Base-by-base conservation (phyloP, 306 rosid species). In the Vigna mungo region DNA sequence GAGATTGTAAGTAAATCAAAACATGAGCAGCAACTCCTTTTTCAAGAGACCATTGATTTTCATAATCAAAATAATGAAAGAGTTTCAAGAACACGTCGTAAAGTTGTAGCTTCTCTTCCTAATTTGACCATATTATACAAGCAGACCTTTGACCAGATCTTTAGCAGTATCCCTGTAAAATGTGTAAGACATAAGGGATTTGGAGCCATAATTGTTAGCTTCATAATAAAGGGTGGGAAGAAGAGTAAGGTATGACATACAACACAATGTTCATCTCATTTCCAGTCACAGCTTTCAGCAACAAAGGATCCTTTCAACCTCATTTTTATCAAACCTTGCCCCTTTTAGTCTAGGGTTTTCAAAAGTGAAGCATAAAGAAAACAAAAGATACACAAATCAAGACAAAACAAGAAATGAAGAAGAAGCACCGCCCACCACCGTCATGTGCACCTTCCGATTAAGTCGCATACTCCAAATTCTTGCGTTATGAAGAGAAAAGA, bases 11-110 rank as follows among this genome's bases (percentile, higher is more conserved):
- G 86, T 90, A 89, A 82, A 76, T 75, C 85, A 95, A 88, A 78
- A 90, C 86, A 59, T 81, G 68, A 86, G 30, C 78, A 41, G 97
- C 97, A 18, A 89, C 87, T 73, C 91, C 92, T 53, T 89, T 90
- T 64, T 88, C 97, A 62, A 84, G 77, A 77, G 93, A 87, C 97
- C 97, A 95, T 53, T 92, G 89, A 72, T 90, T 87, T 80, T 86
- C 88, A 63, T 76, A 67, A 84, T 95, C 97, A 84, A 92, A 92
- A 82, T 82, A 72, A 81, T 89, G 93, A 74, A 95, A 89, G 89
- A 44, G 97, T 97, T 81, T 95, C 99, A 75, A 95, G 88, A 71
- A 92, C 88, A 75, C 89, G 89, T 36, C 97, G 86, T 86, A 95
- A 80, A 7, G 97, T 88, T 76, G 97, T 84, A 73, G 91, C 96